Evolutionary conservation across 176 grass and related monocot genomes (phyloP), one percentile per base, ranked within the genome.

Genomic region (Zizania latifolia): DNA sequence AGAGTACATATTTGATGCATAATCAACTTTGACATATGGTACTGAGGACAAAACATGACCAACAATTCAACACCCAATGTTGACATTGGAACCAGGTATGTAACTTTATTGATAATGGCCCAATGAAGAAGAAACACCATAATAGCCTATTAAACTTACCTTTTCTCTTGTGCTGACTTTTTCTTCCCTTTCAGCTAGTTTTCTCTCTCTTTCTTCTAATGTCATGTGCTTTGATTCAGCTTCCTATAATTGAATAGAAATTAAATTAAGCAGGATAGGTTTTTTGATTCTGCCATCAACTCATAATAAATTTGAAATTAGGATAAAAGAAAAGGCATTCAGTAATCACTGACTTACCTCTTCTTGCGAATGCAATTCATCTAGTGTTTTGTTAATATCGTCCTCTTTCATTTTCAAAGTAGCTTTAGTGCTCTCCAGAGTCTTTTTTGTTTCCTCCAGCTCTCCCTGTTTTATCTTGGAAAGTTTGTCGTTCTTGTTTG

Each of bases 391-490:
- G 34, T 48, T 80, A 35, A 86, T 75, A 64, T 83, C 80, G 50
- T 72, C 76, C 43, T 86, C 80, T 67, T 80, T 68, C 35, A 27
- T 19, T 57, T 90, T 83, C 70, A 90, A 62, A 17, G 88, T 70
- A 17, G 15, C 76, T 30, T 79, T 86, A 14, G 14, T 79, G 28
- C 35, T 28, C 54, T 80, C 79, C 23, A 80, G 45, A 12, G 23
- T 48, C 44, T 70, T 59, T 68, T 71, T 78, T 14, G 84, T 30
- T 57, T 90, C 84, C 65, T 86, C 69, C 50, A 90, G 17, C 23
- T 90, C 84, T 59, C 82, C 75, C 44, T 86, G 72, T 48, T 80
- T 86, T n/a, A 67, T 64, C 53, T 86, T 90, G 40, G 86, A 70
- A 21, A 77, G 15, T 23, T 24, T 56, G n/a, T 86, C 84, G 30